These are phyloP conservation scores for Trifolium repens DNA, from an alignment of 306 rosid genomes.

Conservation along the genomic window DNA sequence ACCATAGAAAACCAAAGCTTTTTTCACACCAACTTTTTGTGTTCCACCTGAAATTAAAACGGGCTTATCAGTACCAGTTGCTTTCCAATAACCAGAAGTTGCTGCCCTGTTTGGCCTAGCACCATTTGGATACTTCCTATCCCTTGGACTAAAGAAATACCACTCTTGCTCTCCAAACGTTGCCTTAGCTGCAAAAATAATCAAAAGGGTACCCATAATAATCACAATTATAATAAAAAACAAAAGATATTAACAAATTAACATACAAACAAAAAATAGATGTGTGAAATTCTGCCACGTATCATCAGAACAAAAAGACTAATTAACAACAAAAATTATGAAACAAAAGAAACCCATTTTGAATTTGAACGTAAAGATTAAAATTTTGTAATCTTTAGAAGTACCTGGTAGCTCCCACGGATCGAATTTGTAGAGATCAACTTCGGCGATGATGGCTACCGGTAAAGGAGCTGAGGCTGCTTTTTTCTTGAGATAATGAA, in stretches of 20 bases:
- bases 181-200: slow-evolving; percentile 74
- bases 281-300: background rate
- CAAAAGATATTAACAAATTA: background rate
- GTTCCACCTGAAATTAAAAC: slow-evolving; percentile 62
- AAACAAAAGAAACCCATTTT: background rate
- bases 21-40: slow-evolving; percentile 89
- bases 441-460: slow-evolving; percentile 81
- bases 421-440: slow-evolving; percentile 93
- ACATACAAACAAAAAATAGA: background rate
- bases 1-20: slow-evolving; percentile 91
- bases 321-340: background rate
- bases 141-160: slow-evolving; percentile 95
- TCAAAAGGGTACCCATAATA: background rate
- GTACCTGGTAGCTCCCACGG: slow-evolving; percentile 97
- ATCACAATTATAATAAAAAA: background rate
- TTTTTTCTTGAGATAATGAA: slow-evolving; percentile 93
- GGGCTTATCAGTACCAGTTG: slow-evolving; percentile 96
- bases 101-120: slow-evolving; percentile 94
- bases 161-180: slow-evolving; percentile 92
- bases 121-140: slow-evolving; percentile 96
- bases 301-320: background rate
- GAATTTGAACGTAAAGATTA: slow-evolving; percentile 12
- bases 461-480: slow-evolving; percentile 70
- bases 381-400: background rate
- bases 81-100: slow-evolving; percentile 97